Conservation (phyloP, 2,329 filamentous ascomycete species). For the Macrophomina tecta region DNA sequence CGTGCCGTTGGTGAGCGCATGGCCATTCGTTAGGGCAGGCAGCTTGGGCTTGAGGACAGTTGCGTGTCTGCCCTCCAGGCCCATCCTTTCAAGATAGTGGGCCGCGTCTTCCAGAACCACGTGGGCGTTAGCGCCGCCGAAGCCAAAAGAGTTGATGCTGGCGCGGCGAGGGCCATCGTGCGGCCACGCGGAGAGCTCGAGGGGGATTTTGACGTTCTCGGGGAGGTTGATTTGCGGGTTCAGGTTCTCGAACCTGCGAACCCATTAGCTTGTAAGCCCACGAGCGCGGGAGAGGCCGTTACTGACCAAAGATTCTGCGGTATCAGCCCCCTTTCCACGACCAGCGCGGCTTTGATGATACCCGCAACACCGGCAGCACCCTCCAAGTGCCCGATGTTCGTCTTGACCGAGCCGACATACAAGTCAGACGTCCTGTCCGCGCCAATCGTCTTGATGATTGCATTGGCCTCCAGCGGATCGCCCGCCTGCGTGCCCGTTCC, state of each 20-base stretch:
- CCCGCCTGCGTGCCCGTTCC: conserved; percentile 30
- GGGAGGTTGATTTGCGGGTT: conserved; percentile 29
- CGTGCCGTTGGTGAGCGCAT: neutral
- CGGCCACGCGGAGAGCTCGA: conserved; percentile 28
- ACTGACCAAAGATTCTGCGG: conserved; percentile 45
- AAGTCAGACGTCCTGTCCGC: conserved; percentile 21
- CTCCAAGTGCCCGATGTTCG: conserved; percentile 51
- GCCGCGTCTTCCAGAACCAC: conserved; percentile 34
- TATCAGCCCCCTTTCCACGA: conserved; percentile 42
- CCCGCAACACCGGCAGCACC: conserved; percentile 47
- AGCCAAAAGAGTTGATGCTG: conserved; percentile 35
- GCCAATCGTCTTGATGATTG: conserved; percentile 17
- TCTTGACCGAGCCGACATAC: conserved; percentile 40
- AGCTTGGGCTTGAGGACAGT: neutral
- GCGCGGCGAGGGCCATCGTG: conserved; percentile 28
- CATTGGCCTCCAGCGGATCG: conserved; percentile 32
- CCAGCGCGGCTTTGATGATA: conserved; percentile 46
- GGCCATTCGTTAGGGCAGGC: neutral
- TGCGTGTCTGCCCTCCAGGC: neutral
- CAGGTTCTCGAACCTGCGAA: conserved; percentile 30
- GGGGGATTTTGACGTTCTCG: conserved; percentile 30
- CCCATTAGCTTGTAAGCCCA: too few relatives aligned
- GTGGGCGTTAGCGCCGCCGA: conserved; percentile 39
- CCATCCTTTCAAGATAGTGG: conserved; percentile 1
- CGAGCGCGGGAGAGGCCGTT: too few relatives aligned